Conservation (phyloP, 73 alveolate genomes). For the Tetrahymena elliotti region DNA sequence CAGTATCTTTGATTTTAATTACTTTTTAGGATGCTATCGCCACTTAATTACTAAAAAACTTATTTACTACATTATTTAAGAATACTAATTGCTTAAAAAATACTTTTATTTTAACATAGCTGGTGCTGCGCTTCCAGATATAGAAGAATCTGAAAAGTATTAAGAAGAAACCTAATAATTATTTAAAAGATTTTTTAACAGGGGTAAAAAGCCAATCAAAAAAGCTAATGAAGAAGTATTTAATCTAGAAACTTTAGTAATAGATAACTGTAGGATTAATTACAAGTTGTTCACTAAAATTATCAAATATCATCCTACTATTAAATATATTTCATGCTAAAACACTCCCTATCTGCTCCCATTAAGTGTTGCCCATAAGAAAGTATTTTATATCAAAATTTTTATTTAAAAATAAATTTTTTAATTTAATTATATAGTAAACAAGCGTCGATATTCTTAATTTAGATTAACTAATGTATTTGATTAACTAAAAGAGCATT, state of each 20-base stretch:
- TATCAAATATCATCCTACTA: neutral
- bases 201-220: neutral
- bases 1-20: neutral
- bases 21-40: neutral
- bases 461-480: neutral
- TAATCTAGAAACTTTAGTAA: neutral
- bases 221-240: neutral
- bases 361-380: neutral
- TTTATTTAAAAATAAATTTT: neutral
- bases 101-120: neutral
- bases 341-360: neutral
- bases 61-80: neutral
- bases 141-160: neutral
- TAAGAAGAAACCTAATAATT: neutral
- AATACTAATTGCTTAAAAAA: neutral
- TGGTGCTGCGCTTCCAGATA: neutral
- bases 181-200: neutral
- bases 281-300: neutral
- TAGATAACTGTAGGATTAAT: neutral
- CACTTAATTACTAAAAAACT: neutral
- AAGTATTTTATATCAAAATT: neutral
- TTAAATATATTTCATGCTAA: neutral
- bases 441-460: neutral
- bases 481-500: neutral
- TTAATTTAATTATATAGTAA: neutral